A percentile compares a stretch with the other conserved stretches of the same genome.
Evolutionary conservation across 2,329 filamentous ascomycete species (phyloP).

Genomic region (Aphanoascus verrucosus): DNA sequence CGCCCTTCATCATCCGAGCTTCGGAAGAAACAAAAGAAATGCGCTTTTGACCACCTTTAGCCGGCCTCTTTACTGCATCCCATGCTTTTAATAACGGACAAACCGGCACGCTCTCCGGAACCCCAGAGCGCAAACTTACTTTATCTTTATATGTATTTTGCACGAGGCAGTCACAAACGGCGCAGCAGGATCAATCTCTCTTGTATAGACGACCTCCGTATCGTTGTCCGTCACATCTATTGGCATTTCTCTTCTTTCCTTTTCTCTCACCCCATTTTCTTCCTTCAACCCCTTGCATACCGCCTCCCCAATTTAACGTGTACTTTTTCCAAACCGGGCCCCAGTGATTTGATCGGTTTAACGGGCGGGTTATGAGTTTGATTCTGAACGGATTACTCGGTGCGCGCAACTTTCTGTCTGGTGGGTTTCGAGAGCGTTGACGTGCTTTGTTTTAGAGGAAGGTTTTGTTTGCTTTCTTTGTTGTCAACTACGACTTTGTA

Average conservation of each 20-base stretch:
- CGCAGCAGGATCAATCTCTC: constrained; percentile 5
- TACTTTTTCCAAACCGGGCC: neutral
- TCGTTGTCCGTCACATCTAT: constrained; percentile 1
- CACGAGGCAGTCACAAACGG: constrained; percentile 5
- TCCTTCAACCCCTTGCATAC: neutral
- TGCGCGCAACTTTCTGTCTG: neutral
- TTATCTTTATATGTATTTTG: neutral
- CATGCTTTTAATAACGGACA: constrained; percentile 7
- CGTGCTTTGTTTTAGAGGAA: constrained; percentile 10
- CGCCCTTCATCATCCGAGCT: constrained; percentile 8
- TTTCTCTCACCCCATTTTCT: neutral
- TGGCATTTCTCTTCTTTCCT: neutral
- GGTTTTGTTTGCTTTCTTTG: neutral
- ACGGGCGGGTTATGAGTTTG: constrained; percentile 5
- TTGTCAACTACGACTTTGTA: constrained; percentile 1
- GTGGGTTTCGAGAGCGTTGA: constrained; percentile 5
- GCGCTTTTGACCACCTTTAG: neutral
- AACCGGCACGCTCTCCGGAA: neutral
- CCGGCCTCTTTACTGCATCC: neutral
- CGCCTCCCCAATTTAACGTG: neutral
- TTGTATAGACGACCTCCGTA: constrained; percentile 11
- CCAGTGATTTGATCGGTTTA: neutral
- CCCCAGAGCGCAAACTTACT: neutral
- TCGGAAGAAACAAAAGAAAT: neutral
- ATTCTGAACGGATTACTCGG: constrained; percentile 3